These are phyloP conservation scores for Phytophthora pinifolia DNA, from an alignment of 352 stramenopile species.

Conservation along the genomic window DNA sequence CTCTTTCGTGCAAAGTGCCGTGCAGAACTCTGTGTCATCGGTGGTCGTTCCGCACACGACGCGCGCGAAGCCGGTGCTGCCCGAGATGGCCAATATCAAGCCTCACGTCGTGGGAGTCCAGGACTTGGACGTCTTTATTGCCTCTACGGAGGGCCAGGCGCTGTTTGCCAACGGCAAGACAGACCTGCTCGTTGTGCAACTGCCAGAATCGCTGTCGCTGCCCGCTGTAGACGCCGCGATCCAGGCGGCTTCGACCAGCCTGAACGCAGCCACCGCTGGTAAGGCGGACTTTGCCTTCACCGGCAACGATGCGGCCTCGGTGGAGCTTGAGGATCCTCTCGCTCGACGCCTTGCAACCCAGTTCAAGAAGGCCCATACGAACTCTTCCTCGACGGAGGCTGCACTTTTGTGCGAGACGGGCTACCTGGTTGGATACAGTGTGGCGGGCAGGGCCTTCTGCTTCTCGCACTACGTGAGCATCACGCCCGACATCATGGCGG, in stretches of 20 bases:
- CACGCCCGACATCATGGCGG: constrained; percentile 74
- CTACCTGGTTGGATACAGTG: constrained; percentile 56
- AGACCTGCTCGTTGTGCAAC: constrained; percentile 65
- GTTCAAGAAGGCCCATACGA: constrained; percentile 23
- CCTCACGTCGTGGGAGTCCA: constrained; percentile 28
- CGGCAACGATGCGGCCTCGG: constrained; percentile 40
- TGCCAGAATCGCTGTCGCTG: constrained; percentile 34
- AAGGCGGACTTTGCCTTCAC: constrained; percentile 69
- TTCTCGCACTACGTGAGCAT: constrained; percentile 87
- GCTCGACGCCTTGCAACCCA: constrained; percentile 39
- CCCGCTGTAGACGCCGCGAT: constrained; percentile 50
- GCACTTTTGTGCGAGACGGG: constrained; percentile 60
- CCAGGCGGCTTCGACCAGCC: constrained; percentile 31
- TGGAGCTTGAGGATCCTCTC: constrained; percentile 27
- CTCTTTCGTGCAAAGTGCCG: constrained; percentile 52
- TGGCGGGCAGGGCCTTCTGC: constrained; percentile 72
- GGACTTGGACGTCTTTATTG: constrained; percentile 36
- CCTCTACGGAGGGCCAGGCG: constrained; percentile 23
- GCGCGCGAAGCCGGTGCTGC: constrained; percentile 43
- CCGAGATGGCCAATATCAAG: constrained; percentile 20
- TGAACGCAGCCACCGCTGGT: constrained; percentile 36
- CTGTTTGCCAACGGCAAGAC: constrained; percentile 57
- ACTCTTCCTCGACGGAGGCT: constrained; percentile 17
- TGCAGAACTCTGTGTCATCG: constrained; percentile 52
- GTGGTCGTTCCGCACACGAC: constrained; percentile 77